Evolutionary conservation across 805 yeast species (phyloP).

Genomic region (Candida ponderosae): DNA sequence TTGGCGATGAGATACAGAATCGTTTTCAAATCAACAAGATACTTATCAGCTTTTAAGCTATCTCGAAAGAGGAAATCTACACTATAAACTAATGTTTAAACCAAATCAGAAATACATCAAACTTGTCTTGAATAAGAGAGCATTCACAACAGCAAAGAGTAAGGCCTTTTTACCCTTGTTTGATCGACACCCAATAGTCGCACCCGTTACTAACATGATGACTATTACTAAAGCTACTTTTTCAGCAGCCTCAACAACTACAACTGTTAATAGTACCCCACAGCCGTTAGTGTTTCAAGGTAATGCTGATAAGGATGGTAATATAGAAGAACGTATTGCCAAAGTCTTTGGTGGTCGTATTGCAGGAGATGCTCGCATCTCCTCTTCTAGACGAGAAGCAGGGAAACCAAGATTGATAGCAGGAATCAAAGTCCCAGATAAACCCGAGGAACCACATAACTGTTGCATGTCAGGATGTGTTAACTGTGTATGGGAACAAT

Average conservation of each 20-base stretch:
- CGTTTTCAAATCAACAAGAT: too few relatives aligned
- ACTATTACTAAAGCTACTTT: not conserved
- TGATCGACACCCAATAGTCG: not conserved
- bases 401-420: constrained; percentile 25
- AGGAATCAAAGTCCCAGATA: constrained; percentile 75
- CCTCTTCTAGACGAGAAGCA: constrained; percentile 24
- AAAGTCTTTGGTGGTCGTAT: constrained; percentile 50
- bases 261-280: too few relatives aligned
- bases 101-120: not conserved
- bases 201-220: not conserved
- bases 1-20: too few relatives aligned
- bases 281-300: constrained; percentile 22
- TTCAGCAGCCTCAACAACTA: not conserved
- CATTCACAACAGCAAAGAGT: not conserved
- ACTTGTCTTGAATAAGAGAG: not conserved
- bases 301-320: constrained; percentile 19
- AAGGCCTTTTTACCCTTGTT: not conserved
- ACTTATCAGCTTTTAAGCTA: too few relatives aligned
- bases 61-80: too few relatives aligned
- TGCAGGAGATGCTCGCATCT: constrained; percentile 40
- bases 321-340: constrained; percentile 40
- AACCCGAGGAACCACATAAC: constrained; percentile 86
- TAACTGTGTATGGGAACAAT: constrained; percentile 95
- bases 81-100: not conserved
- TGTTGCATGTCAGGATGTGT: constrained; percentile 98